Conservation (phyloP, 805 yeast genomes). For the Yamadazyma akitaensis region DNA sequence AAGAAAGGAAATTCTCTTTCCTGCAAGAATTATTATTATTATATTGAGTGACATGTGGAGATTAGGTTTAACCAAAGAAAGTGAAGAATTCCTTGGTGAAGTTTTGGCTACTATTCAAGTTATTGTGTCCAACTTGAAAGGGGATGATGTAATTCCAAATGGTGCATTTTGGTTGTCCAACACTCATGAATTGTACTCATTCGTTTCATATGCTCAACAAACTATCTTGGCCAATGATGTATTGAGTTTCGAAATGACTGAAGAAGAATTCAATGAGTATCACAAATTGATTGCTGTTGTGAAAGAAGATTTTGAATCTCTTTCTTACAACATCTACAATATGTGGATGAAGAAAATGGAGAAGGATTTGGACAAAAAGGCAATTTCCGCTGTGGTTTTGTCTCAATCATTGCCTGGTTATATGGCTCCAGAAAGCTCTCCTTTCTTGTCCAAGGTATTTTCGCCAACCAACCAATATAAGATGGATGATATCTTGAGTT, state of each 20-base stretch:
- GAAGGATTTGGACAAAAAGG: conserved; percentile 84
- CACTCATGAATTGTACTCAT: conserved; percentile 91
- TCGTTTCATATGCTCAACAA: conserved; percentile 89
- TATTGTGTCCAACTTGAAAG: conserved; percentile 73
- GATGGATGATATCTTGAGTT: conserved; percentile 91
- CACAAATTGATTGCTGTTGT: conserved; percentile 85
- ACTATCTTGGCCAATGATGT: conserved; percentile 85
- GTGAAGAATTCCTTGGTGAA: conserved; percentile 87
- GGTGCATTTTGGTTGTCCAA: conserved; percentile 98
- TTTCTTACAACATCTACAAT: conserved; percentile 90
- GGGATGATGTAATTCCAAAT: conserved; percentile 81
- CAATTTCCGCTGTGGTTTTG: conserved; percentile 90
- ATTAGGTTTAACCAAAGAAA: conserved; percentile 85
- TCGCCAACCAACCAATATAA: conserved; percentile 67
- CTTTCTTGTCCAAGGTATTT: conserved; percentile 81
- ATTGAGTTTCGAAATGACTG: conserved; percentile 79
- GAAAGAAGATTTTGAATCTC: conserved; percentile 88
- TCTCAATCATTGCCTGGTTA: conserved; percentile 97
- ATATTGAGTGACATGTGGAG: conserved; percentile 98
- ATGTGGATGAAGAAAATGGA: conserved; percentile 97
- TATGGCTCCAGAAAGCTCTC: conserved; percentile 77
- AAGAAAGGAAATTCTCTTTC: conserved; percentile 89
- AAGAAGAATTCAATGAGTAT: conserved; percentile 86
- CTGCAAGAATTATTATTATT: conserved; percentile 90
- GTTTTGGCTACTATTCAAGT: conserved; percentile 84